phyloP scores from a whole-genome alignment of 306 rosid genomes.

The Elaeagnus macrophylla region DNA sequence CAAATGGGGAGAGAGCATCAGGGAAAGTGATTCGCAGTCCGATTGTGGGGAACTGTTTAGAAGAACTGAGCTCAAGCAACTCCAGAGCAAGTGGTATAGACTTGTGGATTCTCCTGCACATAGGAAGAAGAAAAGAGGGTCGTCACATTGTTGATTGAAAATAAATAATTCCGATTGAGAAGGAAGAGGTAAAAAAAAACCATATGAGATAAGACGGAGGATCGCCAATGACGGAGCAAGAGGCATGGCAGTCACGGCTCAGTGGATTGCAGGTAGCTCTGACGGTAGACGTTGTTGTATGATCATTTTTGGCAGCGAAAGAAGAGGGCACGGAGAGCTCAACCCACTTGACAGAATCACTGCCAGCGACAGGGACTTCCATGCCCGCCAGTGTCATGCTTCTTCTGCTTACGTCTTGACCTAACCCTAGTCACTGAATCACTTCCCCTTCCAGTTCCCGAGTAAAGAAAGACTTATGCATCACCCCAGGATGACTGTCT shows the following conservation, averaged over 20 bases:
- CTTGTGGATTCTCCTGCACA: constrained; percentile 71
- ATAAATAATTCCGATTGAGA: background rate
- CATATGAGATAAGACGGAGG: constrained; percentile 58
- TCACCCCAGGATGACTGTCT: too few relatives aligned
- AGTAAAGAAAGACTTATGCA: too few relatives aligned
- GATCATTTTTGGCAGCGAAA: constrained; percentile 3
- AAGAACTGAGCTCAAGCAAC: constrained; percentile 54
- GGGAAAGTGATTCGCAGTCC: constrained; percentile 72
- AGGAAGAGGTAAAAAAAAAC: constrained; percentile 29
- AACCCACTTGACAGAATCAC: constrained; percentile 57
- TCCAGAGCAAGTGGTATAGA: constrained; percentile 48
- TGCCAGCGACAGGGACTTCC: constrained; percentile 68
- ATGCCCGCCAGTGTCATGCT: constrained; percentile 44
- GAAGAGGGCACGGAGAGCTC: constrained; percentile 52
- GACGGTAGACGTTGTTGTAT: background rate
- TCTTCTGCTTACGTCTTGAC: constrained; percentile 2
- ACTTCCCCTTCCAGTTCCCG: too few relatives aligned
- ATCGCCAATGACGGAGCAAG: constrained; percentile 49
- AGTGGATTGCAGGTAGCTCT: constrained; percentile 22
- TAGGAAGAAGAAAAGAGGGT: background rate
- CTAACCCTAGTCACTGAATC: too few relatives aligned
- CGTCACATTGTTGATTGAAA: background rate
- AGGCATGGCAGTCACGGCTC: constrained; percentile 43
- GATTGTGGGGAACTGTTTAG: constrained; percentile 45
- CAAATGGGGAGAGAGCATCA: constrained; percentile 51